Base-by-base conservation (phyloP, 2,329 filamentous ascomycete genomes). In the Aspergillus phoenicis region DNA sequence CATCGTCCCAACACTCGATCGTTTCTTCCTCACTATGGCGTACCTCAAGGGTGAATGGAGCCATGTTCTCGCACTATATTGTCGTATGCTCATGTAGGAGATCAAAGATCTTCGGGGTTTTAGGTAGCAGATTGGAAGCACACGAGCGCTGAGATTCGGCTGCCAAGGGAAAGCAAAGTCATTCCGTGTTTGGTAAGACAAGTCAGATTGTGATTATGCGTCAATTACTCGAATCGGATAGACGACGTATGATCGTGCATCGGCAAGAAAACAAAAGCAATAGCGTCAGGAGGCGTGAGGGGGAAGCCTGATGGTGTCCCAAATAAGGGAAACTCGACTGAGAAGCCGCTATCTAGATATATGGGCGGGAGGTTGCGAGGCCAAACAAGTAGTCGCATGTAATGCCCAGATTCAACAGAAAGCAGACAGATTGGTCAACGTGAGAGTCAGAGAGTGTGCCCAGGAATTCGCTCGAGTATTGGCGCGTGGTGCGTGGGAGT, bases 1-100 rank as follows among this genome's bases (percentile, higher is more conserved):
- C 81, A 63, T 82, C 80, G 63, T 82, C 80, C 81, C 81, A 83
- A 61, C 77, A 80, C 67, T 83, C 81, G 55, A 83, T 75, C 30
- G 70, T 66, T 52, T 76, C 74, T 20, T 77, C 73, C 13, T 70
- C 71, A 57, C 68, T 68, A 30, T 72, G 73, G 59, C 68, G 73
- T 39, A 71, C 64, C 60, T 72, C 75, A 38, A 74, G 66, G 5
- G 69, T 72, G 60, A 74, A 68, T 43, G 73, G 66, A 64, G 79
- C 75, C 79, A 81, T 81, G 15, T 43, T 58, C 49, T 17, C 11
- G 22, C 22, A 24, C 17, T 39, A 45, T 45, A 10, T 4, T 24
- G 45, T 24, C 45, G 58, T 30, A 39, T 43, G 15, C 41, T 54
- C 55, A 57, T 52, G 39, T 47, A 47, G 51, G 13, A 30, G 36